These are phyloP conservation scores for Fusarium nematophilum DNA, from an alignment of 2,329 filamentous ascomycete genomes.

Conservation along the genomic window DNA sequence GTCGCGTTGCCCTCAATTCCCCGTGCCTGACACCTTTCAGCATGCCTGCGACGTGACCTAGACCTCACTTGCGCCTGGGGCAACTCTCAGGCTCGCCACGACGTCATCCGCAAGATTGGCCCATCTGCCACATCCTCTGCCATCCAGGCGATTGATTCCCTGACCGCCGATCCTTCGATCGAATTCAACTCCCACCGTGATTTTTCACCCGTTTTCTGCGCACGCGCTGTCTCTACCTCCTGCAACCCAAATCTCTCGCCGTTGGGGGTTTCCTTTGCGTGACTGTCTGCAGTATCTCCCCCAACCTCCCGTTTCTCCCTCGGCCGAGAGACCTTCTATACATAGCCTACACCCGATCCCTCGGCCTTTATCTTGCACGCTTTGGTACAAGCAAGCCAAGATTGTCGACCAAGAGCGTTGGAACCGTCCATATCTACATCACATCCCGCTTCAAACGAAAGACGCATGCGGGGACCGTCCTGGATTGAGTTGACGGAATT, in stretches of 20 bases:
- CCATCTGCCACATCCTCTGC: slow-evolving; percentile 9
- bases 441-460: slow-evolving; percentile 19
- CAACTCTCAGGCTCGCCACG: slow-evolving; percentile 30
- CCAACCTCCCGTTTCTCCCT: slow-evolving; percentile 9
- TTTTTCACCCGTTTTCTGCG: slow-evolving; percentile 9
- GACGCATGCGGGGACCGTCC: slow-evolving; percentile 36
- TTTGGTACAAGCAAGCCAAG: slow-evolving; percentile 25
- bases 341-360: slow-evolving; percentile 15
- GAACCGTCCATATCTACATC: slow-evolving; percentile 13
- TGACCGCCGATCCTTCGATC: slow-evolving; percentile 29
- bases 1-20: slow-evolving; percentile 24
- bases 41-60: slow-evolving; percentile 41
- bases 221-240: slow-evolving; percentile 14
- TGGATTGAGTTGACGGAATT: slow-evolving; percentile 28
- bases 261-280: slow-evolving; percentile 26
- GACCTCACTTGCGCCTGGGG: slow-evolving; percentile 35
- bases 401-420: slow-evolving; percentile 16
- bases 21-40: slow-evolving; percentile 33
- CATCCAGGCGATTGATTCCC: slow-evolving; percentile 30
- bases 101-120: slow-evolving; percentile 34
- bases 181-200: slow-evolving; percentile 29
- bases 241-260: slow-evolving; percentile 4
- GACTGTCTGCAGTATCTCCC: slow-evolving; percentile 33
- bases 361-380: slow-evolving; percentile 20
- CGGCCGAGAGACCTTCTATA: slow-evolving; percentile 9